These are phyloP conservation scores for Fraxinus baroniana DNA, from an alignment of 305 asterid species.

Conservation along the genomic window DNA sequence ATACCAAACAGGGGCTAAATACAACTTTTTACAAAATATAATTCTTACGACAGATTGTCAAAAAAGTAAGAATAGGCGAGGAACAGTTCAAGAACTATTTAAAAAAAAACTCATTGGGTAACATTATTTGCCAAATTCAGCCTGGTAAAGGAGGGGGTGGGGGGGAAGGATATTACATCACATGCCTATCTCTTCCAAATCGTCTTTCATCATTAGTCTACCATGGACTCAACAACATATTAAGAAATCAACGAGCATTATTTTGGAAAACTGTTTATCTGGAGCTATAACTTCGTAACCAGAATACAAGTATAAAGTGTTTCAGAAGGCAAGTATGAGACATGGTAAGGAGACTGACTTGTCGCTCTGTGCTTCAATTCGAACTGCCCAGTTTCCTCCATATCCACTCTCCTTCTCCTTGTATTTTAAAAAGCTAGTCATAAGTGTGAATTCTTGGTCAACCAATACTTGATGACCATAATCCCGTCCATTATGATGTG, in stretches of 20 bases:
- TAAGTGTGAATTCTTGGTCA: slow-evolving; percentile 71
- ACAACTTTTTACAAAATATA: neutral
- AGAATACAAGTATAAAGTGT: neutral
- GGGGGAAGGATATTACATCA: neutral
- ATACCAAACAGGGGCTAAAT: neutral
- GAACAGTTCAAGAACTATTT: neutral
- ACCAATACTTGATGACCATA: slow-evolving; percentile 81
- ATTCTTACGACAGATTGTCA: neutral
- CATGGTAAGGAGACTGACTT: slow-evolving; percentile 48
- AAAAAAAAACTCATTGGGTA: neutral
- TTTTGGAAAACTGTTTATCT: neutral
- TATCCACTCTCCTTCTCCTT: slow-evolving; percentile 78
- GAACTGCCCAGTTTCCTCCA: slow-evolving; percentile 97
- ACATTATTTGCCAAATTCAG: neutral
- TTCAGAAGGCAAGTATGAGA: slow-evolving; percentile 20
- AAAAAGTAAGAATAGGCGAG: neutral
- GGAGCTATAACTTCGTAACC: neutral
- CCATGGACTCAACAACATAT: neutral
- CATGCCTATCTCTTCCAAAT: neutral
- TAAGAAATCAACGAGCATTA: neutral
- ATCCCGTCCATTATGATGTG: slow-evolving; percentile 87
- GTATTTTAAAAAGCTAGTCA: slow-evolving; percentile 78
- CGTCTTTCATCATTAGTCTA: neutral
- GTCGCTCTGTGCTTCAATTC: slow-evolving; percentile 65
- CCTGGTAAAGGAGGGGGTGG: neutral